Conservation (phyloP, 306 rosid genomes). For the Oemleria cerasiformis region DNA sequence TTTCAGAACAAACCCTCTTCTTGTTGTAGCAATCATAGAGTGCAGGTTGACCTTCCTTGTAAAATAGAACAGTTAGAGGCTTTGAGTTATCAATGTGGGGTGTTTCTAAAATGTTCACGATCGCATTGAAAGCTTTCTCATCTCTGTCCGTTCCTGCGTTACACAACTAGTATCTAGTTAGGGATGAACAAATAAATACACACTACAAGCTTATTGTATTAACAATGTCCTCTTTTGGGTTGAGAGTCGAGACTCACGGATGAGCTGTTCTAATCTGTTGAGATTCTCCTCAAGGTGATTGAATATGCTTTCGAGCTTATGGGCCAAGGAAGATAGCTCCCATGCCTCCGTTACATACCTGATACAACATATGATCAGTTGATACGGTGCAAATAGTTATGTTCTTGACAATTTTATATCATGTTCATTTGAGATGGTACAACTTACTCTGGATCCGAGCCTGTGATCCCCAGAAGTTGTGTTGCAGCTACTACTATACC, state of each 20-base stretch:
- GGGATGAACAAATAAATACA: background rate
- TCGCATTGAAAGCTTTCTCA: constrained; percentile 37
- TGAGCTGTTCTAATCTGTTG: background rate
- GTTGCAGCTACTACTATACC: constrained; percentile 48
- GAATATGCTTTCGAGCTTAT: constrained; percentile 49
- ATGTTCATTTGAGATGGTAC: background rate
- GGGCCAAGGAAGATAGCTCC: constrained; percentile 69
- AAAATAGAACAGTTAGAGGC: constrained; percentile 45
- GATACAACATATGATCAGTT: background rate
- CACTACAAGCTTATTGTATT: background rate
- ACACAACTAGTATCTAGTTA: constrained; percentile 10
- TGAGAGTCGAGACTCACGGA: background rate
- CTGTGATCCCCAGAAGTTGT: constrained; percentile 41
- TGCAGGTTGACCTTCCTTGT: constrained; percentile 45
- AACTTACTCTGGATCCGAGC: constrained; percentile 44
- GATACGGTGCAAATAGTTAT: background rate
- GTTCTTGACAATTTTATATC: background rate
- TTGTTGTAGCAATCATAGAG: constrained; percentile 45
- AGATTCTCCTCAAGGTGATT: constrained; percentile 38
- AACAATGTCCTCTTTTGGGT: background rate
- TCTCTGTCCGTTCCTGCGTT: constrained; percentile 48
- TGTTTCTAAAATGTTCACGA: constrained; percentile 28
- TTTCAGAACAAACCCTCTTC: constrained; percentile 38
- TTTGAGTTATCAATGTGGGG: constrained; percentile 48
- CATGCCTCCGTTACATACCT: constrained; percentile 58